A percentile compares a stretch with the other conserved stretches of the same genome.
phyloP scores from a whole-genome alignment of 805 yeast genomes.

The Yarrowia osloensis region DNA sequence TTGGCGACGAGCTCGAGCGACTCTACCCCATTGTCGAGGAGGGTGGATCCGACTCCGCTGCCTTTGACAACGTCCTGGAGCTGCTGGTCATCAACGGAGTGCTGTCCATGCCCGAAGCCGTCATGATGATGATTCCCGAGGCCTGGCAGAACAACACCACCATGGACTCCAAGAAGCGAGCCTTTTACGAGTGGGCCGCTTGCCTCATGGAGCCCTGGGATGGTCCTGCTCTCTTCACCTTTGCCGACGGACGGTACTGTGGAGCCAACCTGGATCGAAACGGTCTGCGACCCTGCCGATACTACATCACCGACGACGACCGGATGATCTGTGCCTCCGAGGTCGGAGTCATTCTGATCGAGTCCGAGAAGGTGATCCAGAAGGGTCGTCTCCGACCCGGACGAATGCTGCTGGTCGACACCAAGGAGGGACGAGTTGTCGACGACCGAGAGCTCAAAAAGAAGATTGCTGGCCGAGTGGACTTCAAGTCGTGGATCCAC shows the following conservation, averaged over 20 bases:
- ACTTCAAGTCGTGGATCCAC: slow-evolving; percentile 90
- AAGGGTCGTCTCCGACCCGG: slow-evolving; percentile 97
- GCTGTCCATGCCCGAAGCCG: slow-evolving; percentile 90
- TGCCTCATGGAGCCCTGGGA: slow-evolving; percentile 99
- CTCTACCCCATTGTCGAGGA: slow-evolving; percentile 95
- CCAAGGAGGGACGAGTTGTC: slow-evolving; percentile 87
- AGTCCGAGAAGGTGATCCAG: slow-evolving; percentile 74
- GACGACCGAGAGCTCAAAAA: slow-evolving; percentile 88
- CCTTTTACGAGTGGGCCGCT: slow-evolving; percentile 99
- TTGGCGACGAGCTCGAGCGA: slow-evolving; percentile 89
- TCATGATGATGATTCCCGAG: slow-evolving; percentile 95
- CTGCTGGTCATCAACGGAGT: slow-evolving; percentile 89
- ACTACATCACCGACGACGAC: slow-evolving; percentile 91
- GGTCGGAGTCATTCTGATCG: slow-evolving; percentile 94
- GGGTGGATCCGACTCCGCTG: slow-evolving; percentile 98
- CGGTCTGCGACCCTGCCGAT: slow-evolving; percentile 97
- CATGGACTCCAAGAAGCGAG: slow-evolving; percentile 89
- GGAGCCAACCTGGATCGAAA: slow-evolving; percentile 98
- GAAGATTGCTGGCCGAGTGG: slow-evolving; percentile 76
- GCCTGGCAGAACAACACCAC: slow-evolving; percentile 89
- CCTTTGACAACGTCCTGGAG: slow-evolving; percentile 93
- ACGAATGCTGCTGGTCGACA: slow-evolving; percentile 91
- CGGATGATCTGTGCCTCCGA: slow-evolving; percentile 97
- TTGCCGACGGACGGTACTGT: slow-evolving; percentile 96
- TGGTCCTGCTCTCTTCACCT: slow-evolving; percentile 96